Conservation (phyloP, 139 green algal species). For the Closterium sp. region DNA sequence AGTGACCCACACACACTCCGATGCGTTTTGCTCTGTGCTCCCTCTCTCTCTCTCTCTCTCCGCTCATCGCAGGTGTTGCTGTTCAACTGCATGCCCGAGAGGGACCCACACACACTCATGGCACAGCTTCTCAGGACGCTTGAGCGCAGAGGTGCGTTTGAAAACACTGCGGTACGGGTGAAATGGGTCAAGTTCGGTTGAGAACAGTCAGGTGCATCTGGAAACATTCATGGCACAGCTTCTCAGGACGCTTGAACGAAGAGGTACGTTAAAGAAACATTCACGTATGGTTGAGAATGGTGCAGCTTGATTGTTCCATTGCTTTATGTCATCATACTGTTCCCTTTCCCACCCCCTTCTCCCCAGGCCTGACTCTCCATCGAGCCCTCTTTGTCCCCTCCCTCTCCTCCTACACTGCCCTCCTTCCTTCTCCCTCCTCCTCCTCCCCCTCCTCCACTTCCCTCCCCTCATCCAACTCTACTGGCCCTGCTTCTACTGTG, state of each 20-base stretch:
- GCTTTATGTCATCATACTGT: not conserved
- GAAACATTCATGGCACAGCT: constrained; percentile 72
- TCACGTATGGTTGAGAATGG: too few species aligned
- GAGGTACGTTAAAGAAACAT: constrained; percentile 18
- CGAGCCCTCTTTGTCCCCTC: constrained; percentile 32
- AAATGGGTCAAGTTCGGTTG: not conserved
- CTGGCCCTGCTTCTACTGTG: not conserved
- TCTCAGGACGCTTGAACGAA: constrained; percentile 59
- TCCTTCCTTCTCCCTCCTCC: constrained; percentile 18
- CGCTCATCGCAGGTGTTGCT: constrained; percentile 66
- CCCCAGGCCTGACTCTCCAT: not conserved
- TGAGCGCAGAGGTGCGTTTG: constrained; percentile 37
- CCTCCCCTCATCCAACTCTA: not conserved
- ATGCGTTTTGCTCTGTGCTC: too few species aligned
- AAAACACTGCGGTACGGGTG: not conserved
- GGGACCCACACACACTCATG: constrained; percentile 78
- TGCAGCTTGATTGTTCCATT: too few species aligned
- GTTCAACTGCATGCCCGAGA: constrained; percentile 94
- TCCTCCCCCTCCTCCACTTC: not conserved
- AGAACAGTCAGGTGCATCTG: too few species aligned
- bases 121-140: constrained; percentile 66
- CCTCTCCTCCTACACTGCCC: not conserved
- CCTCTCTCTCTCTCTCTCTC: too few species aligned
- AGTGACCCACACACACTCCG: too few species aligned
- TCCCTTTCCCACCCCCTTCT: not conserved